Percentiles rank a stretch among this genome's conserved stretches.
Evolutionary conservation across 768 basidiomycete species (phyloP).

Genomic region (Suillus bovinus): DNA sequence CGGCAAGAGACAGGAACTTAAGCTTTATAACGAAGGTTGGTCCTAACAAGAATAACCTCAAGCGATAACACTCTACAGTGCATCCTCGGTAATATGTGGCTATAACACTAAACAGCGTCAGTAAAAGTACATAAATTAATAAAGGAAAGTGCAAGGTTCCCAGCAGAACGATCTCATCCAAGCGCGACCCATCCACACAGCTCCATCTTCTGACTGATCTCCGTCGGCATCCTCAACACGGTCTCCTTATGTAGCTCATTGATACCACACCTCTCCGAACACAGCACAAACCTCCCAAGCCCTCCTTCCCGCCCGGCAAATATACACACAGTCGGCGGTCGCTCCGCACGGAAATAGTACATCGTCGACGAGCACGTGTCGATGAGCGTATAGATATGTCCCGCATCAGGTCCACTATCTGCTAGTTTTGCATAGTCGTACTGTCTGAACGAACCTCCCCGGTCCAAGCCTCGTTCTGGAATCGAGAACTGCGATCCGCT

Average conservation of each 20-base stretch:
- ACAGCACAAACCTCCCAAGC: slow-evolving; percentile 23
- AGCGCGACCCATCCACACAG: background rate
- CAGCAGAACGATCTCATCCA: background rate
- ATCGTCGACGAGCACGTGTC: slow-evolving; percentile 18
- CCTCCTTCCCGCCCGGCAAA: slow-evolving; percentile 24
- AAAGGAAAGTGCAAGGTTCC: background rate
- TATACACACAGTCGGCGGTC: slow-evolving; percentile 23
- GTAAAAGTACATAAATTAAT: background rate
- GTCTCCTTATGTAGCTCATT: slow-evolving; percentile 23
- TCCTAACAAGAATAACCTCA: background rate
- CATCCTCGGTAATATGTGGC: background rate
- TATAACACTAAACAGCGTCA: background rate
- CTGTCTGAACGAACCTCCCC: slow-evolving; percentile 14
- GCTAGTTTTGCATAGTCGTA: slow-evolving; percentile 5
- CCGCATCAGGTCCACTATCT: slow-evolving; percentile 3
- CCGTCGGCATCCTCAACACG: slow-evolving; percentile 21
- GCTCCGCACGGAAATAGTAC: slow-evolving; percentile 20
- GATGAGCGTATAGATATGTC: slow-evolving; percentile 17
- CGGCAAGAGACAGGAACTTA: too few relatives aligned
- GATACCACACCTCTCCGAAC: slow-evolving; percentile 19
- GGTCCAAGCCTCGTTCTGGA: background rate
- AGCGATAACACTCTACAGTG: background rate
- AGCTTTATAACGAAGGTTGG: too few relatives aligned
- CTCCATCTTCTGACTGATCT: slow-evolving; percentile 7
- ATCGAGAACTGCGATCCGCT: slow-evolving; percentile 19